Evolutionary conservation across 768 basidiomycete species (phyloP).

Genomic region (Leccinum uliginosum): DNA sequence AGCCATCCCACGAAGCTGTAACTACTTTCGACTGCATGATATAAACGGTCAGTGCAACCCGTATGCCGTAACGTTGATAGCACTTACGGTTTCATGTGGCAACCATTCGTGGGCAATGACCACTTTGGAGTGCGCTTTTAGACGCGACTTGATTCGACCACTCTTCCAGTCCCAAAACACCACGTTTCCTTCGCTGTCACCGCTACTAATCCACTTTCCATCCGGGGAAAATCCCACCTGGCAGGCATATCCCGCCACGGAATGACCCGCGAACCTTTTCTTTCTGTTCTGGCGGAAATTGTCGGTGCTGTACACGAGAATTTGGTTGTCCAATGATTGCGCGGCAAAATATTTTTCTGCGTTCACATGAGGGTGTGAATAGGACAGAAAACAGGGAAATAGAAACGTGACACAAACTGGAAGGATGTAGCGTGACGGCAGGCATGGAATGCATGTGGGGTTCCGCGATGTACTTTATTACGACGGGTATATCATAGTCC

Average conservation of each 20-base stretch:
- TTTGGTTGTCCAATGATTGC: conserved; percentile 97
- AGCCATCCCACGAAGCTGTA: conserved; percentile 96
- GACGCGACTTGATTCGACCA: conserved; percentile 87
- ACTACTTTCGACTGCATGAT: conserved; percentile 90
- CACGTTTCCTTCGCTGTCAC: conserved; percentile 91
- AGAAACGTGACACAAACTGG: conserved; percentile 54
- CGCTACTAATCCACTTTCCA: conserved; percentile 97
- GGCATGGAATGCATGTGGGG: conserved; percentile 99
- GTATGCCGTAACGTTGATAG: not conserved
- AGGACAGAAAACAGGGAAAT: conserved; percentile 18
- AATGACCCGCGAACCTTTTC: conserved; percentile 97
- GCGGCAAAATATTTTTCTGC: conserved; percentile 95
- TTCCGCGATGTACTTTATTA: conserved; percentile 99
- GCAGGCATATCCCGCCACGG: conserved; percentile 95
- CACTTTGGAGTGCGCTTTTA: conserved; percentile 92
- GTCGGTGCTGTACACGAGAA: conserved; percentile 94
- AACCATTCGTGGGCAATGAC: conserved; percentile 98
- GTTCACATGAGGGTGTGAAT: conserved; percentile 1
- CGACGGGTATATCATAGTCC: conserved; percentile 99
- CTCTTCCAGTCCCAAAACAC: conserved; percentile 99
- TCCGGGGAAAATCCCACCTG: conserved; percentile 97
- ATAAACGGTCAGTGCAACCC: conserved; percentile 11
- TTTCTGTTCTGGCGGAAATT: conserved; percentile 99
- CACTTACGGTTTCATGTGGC: conserved; percentile 90
- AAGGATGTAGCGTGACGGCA: conserved; percentile 92